phyloP scores from a whole-genome alignment of 1,284 basidiomycete species.

The Xanthoconium separans region DNA sequence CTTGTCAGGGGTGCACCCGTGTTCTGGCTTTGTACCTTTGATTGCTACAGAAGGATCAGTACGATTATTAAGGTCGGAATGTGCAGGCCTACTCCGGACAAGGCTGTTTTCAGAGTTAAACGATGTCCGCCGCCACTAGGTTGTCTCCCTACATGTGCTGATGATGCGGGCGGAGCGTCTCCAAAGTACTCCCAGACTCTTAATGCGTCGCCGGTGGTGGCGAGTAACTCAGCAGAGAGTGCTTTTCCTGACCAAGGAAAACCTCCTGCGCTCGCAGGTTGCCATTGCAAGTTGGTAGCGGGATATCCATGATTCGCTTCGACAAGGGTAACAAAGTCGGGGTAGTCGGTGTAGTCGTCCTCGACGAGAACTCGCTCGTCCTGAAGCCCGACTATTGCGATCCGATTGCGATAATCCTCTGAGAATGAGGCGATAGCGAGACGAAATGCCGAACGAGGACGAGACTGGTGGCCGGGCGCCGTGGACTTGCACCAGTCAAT shows the following conservation, averaged over 20 bases:
- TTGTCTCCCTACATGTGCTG: slow-evolving; percentile 72
- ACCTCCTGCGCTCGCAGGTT: slow-evolving; percentile 63
- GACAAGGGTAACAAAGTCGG: slow-evolving; percentile 79
- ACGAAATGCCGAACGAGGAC: slow-evolving; percentile 76
- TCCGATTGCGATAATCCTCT: slow-evolving; percentile 78
- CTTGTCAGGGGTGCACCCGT: slow-evolving; percentile 89
- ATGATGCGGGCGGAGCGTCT: slow-evolving; percentile 54
- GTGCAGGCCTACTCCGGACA: slow-evolving; percentile 75
- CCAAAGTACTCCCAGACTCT: slow-evolving; percentile 84
- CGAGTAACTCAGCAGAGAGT: slow-evolving; percentile 72
- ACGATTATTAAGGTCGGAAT: slow-evolving; percentile 9
- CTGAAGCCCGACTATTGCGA: slow-evolving; percentile 79
- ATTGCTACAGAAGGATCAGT: slow-evolving; percentile 53
- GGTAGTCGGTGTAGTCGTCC: slow-evolving; percentile 76
- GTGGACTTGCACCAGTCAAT: slow-evolving; percentile 84
- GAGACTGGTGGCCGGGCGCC: slow-evolving; percentile 66
- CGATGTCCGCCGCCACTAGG: slow-evolving; percentile 55
- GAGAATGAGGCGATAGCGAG: slow-evolving; percentile 78
- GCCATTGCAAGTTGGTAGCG: slow-evolving; percentile 81
- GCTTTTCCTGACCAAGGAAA: slow-evolving; percentile 66
- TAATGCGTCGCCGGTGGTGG: slow-evolving; percentile 88
- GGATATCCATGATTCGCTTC: slow-evolving; percentile 83
- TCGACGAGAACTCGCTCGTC: slow-evolving; percentile 82
- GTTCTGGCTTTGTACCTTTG: slow-evolving; percentile 81
- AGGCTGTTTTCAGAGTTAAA: slow-evolving; percentile 60